These are phyloP conservation scores for Cymbopogon flexuosus DNA, from an alignment of 202 grass and related monocot genomes.

Conservation along the genomic window DNA sequence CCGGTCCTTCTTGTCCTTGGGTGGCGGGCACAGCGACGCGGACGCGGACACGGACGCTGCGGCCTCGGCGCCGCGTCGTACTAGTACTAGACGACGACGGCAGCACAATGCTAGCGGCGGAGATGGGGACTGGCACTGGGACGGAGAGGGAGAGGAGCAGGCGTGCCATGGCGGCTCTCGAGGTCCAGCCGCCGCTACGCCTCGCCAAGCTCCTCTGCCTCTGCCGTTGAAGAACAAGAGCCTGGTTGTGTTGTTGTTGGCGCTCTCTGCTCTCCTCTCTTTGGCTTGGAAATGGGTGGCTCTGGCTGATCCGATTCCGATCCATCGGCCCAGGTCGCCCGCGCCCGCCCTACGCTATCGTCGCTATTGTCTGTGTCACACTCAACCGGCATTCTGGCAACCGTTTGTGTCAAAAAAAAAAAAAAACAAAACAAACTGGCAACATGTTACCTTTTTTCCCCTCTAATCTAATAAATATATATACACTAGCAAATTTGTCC, in stretches of 20 bases:
- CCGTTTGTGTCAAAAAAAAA: no score
- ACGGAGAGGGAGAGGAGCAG: not conserved
- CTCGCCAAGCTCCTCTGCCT: not conserved
- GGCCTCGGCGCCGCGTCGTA: not conserved
- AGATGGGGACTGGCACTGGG: not conserved
- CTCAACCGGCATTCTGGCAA: not conserved
- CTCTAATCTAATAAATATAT: no score
- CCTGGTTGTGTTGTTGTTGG: not conserved
- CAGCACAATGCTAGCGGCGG: not conserved
- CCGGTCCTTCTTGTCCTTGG: not conserved
- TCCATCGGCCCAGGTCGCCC: not conserved
- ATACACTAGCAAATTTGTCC: no score
- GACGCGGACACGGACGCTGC: not conserved
- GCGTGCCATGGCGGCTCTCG: not conserved
- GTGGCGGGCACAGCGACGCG: not conserved
- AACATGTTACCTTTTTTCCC: no score
- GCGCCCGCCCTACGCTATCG: no score
- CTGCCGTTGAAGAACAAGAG: not conserved
- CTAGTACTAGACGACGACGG: not conserved
- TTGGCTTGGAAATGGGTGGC: not conserved
- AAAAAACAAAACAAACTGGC: no score
- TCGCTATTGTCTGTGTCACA: not conserved
- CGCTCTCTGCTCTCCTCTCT: not conserved
- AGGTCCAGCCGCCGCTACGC: not conserved
- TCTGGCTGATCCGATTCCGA: not conserved